Base-by-base conservation (phyloP, 2,329 filamentous ascomycete genomes). In the Lecanicillium sp. region DNA sequence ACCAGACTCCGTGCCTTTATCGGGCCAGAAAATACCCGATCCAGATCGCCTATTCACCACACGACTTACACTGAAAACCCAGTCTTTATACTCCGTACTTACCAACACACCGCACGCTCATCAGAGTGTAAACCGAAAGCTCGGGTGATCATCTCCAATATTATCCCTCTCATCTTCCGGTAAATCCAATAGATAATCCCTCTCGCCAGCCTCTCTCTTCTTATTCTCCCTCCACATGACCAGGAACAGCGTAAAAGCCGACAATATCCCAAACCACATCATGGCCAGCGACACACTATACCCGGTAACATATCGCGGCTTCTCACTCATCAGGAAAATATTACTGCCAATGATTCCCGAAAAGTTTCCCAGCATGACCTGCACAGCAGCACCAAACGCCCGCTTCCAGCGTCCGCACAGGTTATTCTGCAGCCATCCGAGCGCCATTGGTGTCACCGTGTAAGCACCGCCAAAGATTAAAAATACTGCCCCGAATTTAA, bases 341-440 rank as follows among this genome's bases (percentile, higher is more conserved):
- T 75, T 74, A 31, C 60, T 63, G 1, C 67, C 67, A 11, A 75
- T 57, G 35, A 74, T 66, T 4, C 70, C 71, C 0, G 62, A 66
- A 7, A 64, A 45, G 49, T 75, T 75, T 11, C 71, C 72, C 16
- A 30, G 14, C 36, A 38, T 47, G 47, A 71, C 64, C 57, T 65
- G 65, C 43, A 75, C 60, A 9, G 69, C 71, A 27, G 68, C 61
- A 3, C 64, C 62, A 16, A 77, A 58, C 1, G 63, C 60, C 14
- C 70, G 62, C 54, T 77, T 75, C 49, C 73, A 75, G 47, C 73
- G 68, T 1, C 71, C 71, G 3, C 60, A 63, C 48, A 73, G 62
- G 41, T 70, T 70, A 46, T 75, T 74, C 34, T 60, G 65, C 16
- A 78, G 57, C 74, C 75, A 80, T 6, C 64, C 69, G 18, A 78